Evolutionary conservation across 176 grass and related monocot genomes (phyloP).

Genomic region (Eleusine indica): DNA sequence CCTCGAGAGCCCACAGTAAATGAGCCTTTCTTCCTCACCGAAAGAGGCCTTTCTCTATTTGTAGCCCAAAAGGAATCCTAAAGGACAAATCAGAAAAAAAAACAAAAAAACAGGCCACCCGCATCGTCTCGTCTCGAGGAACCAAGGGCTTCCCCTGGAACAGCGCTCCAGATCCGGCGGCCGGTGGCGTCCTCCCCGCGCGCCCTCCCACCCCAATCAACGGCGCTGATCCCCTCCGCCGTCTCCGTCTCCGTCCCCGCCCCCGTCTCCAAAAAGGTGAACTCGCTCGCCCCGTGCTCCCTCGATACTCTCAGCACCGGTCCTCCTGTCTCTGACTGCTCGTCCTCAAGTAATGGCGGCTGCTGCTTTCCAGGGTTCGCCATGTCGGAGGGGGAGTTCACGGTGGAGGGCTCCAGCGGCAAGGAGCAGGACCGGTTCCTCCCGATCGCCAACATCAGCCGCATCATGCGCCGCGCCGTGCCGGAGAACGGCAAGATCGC

Average conservation of each 20-base stretch:
- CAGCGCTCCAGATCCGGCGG: conserved; percentile 55
- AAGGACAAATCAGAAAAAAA: not conserved
- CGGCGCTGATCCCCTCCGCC: conserved; percentile 60
- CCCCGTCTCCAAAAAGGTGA: conserved; percentile 31
- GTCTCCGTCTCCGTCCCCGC: conserved; percentile 42
- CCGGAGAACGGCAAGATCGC: conserved; percentile 84
- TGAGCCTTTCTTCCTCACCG: no score
- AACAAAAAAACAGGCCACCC: not conserved
- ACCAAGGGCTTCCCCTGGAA: not conserved
- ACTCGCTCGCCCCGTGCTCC: not conserved
- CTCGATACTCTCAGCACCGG: not conserved
- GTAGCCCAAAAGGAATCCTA: no score
- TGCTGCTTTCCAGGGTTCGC: not conserved
- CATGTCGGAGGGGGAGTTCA: conserved; percentile 59
- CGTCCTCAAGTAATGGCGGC: not conserved
- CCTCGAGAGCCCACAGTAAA: no score
- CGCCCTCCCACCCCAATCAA: conserved; percentile 41
- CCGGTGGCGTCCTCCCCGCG: conserved; percentile 36
- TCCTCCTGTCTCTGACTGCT: not conserved
- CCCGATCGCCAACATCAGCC: conserved; percentile 76
- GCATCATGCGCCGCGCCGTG: conserved; percentile 82
- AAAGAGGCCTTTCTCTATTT: no score
- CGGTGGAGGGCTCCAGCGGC: conserved; percentile 10
- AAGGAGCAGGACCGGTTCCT: conserved; percentile 90
- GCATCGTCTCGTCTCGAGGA: conserved; percentile 23